Base-by-base conservation (phyloP, 306 rosid genomes). In the Neltuma alba region DNA sequence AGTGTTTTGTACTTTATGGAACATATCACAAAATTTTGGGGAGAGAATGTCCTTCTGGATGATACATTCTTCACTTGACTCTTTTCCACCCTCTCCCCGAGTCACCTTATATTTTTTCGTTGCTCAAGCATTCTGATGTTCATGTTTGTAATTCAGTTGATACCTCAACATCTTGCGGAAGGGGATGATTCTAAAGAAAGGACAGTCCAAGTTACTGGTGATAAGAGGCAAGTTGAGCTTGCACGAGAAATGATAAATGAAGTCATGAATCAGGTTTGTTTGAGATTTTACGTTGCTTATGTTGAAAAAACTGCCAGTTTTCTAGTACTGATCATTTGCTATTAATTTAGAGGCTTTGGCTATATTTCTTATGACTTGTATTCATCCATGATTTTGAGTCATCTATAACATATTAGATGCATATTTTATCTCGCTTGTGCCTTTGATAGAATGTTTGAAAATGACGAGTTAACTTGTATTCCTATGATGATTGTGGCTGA, bases 141-240 rank as follows among this genome's bases (percentile, higher is more conserved):
- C 28, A n/a, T 54, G 30, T 54, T 21, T 42, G 9, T 34, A 57
- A 40, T 79, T 72, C 70, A 95, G 99, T 84, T 95, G 91, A 95
- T 95, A 72, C 99, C 99, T 79, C 99, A 92, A 86, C 96, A 92
- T 87, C 97, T 88, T 85, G 91, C 97, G 2, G 97, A 90, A 79
- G 99, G 99, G 41, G 98, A 90, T 75, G 95, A 89, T 68, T 94
- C 97, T 37, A 92, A 91, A 80, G 97, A 94, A 91, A 89, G 97
- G 79, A 94, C 97, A 1, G 93, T 92, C 9, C 94, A 94, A 79
- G 91, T 92, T 55, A 92, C 93, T 60, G 99, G 99, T 81, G 97
- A 94, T 84, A 89, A 79, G 87, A 92, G 87, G 85, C 97, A 94
- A 83, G 90, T 94, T 74, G 99, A 94, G 71, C 23, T 85, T 83